These are phyloP conservation scores for Penium margaritaceum DNA, from an alignment of 139 green algal species.

Conservation along the genomic window DNA sequence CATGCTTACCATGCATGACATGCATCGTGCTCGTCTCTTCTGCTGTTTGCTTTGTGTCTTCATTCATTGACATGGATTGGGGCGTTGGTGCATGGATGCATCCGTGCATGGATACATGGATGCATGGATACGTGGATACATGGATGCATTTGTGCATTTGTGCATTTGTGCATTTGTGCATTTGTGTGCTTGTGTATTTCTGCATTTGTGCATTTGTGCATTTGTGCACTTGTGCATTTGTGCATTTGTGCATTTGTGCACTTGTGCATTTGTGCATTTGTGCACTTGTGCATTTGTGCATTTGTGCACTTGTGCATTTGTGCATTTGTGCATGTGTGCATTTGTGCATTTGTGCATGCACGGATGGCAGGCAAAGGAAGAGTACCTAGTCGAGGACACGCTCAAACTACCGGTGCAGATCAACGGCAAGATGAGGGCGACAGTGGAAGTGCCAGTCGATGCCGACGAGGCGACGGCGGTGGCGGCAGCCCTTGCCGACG, in stretches of 20 bases:
- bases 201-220: no score
- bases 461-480: conserved; percentile 65
- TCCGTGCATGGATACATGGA: no score
- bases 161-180: no score
- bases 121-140: no score
- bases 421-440: conserved; percentile 85
- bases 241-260: background rate
- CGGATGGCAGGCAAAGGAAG: conserved; percentile 57
- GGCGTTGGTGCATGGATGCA: no score
- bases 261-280: background rate
- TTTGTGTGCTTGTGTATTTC: no score
- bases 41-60: no score
- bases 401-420: conserved; percentile 72
- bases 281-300: background rate
- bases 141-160: no score
- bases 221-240: background rate
- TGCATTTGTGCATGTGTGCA: background rate
- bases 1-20: no score
- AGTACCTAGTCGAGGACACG: conserved; percentile 70
- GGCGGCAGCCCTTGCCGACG: conserved; percentile 54
- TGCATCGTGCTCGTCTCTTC: no score
- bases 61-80: no score
- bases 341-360: background rate
- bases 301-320: background rate
- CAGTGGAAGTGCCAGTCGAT: conserved; percentile 63